Base-by-base conservation (phyloP, 2,329 filamentous ascomycete species). In the Aspergillus fructus region DNA sequence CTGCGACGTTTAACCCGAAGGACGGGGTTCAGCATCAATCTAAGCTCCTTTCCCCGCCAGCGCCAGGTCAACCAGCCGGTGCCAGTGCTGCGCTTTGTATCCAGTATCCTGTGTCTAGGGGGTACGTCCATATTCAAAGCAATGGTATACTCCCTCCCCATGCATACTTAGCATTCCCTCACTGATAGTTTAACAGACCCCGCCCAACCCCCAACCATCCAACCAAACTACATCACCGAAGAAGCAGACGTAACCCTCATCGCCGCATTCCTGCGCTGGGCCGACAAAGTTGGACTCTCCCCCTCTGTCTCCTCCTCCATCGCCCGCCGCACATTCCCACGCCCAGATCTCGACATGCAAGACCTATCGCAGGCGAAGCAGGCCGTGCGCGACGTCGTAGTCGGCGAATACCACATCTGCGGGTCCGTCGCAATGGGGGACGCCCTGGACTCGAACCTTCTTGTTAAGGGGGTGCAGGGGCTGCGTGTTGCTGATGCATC, bases 361-460 rank as follows among this genome's bases (percentile, higher is more conserved):
- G 52, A 66, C 37, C 33, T 60, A 7, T 47, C 60, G 4, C 17
- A 52, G 2, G 66, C 52, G 17, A 60, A 61, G 19, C 19, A 59
- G 13, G 57, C 53, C 5, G 59, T 66, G 4, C 63, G 60, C 6
- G 56, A 66, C 9, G 3, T 19, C 1, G 55, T 58, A 2, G 24
- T 42, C 12, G 4, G 40, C 47, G 34, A 45, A 39, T 13, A 66
- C 21, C 67, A 69, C 48, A 53, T 63, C 19, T 60, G 58, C 30
- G 66, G 66, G 2, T 69, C 68, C 2, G 67, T 68, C 49, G 67
- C 69, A 11, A 70, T 73, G 67, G 68, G 68, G 1, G 67, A 66
- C 49, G 71, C 67, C 2, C 60, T 73, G 12, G 66, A 72, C 40
- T 59, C 62, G 5, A 60, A 63, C 15, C 53, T 73, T 42, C 61